Evolutionary conservation across 2,329 filamentous ascomycete genomes (phyloP), one percentile per base, ranked within the genome.

Genomic region (Rhynchosporium agropyri): DNA sequence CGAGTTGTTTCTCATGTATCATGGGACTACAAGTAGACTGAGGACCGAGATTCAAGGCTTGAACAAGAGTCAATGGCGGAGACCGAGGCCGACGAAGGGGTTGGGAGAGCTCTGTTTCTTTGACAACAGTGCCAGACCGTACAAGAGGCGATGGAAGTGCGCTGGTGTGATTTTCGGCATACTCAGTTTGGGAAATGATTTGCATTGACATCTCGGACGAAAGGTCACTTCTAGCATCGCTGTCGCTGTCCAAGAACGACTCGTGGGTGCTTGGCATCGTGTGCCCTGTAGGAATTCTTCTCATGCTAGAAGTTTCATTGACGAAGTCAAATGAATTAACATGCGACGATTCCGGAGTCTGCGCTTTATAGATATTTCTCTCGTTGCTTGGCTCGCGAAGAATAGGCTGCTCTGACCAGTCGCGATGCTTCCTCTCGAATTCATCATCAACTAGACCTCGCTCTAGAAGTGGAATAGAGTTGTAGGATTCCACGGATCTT

Each of bases 401-500:
- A 33, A 87, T 73, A 0, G 85, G 87, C 48, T 77, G 80, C 45
- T 84, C 76, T 9, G 80, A 81, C 85, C 84, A 87, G 63, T 81
- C 79, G 6, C 73, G 75, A 10, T 72, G 69, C 43, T 74, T 76
- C 62, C 76, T 77, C 66, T 79, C 79, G 7, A 71, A 75, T 0
- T 75, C 80, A 65, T 85, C 81, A 48, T 85, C 82, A 0, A 80
- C 81, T 36, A 82, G 73, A 3, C 83, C 89, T 56, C 89, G 84
- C 65, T 94, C 89, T 12, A 96, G 81, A 7, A 95, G 81, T 3
- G 92, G 91, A 40, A 88, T 86, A 0, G 90, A 93, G 45, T 85
- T 88, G 73, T 92, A 92, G 0, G 90, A 94, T 56, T 88, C 86
- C 33, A 85, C 83, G 0, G 91, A 92, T 61, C 83, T 84, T 13